These are phyloP conservation scores for Kregervanrija fluxuum DNA, from an alignment of 805 yeast species.

Conservation along the genomic window DNA sequence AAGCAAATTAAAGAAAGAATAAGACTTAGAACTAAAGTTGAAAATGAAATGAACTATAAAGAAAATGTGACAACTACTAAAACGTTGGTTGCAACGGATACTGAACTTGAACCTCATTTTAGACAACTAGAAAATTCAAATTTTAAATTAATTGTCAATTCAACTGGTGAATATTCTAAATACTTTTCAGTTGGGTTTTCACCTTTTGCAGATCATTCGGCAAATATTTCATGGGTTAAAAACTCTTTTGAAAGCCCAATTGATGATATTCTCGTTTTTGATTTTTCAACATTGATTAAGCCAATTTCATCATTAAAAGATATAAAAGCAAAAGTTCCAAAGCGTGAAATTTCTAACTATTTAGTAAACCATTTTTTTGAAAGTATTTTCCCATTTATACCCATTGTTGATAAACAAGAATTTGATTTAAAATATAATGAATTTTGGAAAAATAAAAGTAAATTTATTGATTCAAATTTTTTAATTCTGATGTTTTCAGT, in stretches of 20 bases:
- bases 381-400: constrained; percentile 15
- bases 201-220: constrained; percentile 14
- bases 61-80: no score
- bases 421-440: constrained; percentile 12
- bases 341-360: constrained; percentile 6
- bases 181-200: constrained; percentile 16
- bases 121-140: constrained; percentile 13
- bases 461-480: constrained; percentile 9
- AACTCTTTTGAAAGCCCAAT: constrained; percentile 5
- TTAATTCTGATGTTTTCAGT: constrained; percentile 14
- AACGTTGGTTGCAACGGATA: background rate
- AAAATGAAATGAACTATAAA: no score
- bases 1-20: constrained; percentile 7
- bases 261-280: constrained; percentile 11
- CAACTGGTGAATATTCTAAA: constrained; percentile 19
- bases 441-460: constrained; percentile 9
- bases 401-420: constrained; percentile 17
- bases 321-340: constrained; percentile 10
- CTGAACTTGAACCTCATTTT: constrained; percentile 13
- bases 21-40: no score
- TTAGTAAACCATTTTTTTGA: constrained; percentile 15
- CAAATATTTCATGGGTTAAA: constrained; percentile 13
- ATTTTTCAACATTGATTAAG: constrained; percentile 11
- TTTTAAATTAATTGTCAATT: constrained; percentile 15
- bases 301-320: constrained; percentile 8